Evolutionary conservation across 163 green algal genomes (phyloP).

Genomic region (Chlamydomonas reinhardtii): DNA sequence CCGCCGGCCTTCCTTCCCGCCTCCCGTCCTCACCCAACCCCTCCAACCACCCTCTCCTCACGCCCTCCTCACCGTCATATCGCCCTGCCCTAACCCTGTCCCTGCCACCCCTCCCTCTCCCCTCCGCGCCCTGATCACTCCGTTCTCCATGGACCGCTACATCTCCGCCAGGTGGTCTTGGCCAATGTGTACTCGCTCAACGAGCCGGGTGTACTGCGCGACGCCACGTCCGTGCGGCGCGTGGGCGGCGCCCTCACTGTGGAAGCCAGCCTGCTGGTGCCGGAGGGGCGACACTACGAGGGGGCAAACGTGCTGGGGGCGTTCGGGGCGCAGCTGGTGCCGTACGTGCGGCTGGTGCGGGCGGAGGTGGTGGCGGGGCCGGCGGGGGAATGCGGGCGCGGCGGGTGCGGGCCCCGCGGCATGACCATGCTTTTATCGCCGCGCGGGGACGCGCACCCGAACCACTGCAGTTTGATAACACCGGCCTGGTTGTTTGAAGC

Average conservation of each 20-base stretch:
- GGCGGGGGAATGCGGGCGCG: not conserved
- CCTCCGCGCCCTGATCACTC: not conserved
- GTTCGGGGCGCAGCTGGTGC: constrained; percentile 9
- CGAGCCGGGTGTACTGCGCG: constrained; percentile 23
- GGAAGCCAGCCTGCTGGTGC: constrained; percentile 33
- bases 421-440: too few relatives aligned
- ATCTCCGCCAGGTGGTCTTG: constrained; percentile 18
- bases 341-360: constrained; percentile 23
- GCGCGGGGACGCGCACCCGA: too few relatives aligned
- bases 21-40: too few relatives aligned
- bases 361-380: not conserved
- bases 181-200: not conserved
- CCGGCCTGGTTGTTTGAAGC: too few relatives aligned
- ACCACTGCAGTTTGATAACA: too few relatives aligned
- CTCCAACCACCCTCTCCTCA: too few relatives aligned
- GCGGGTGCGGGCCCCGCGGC: too few relatives aligned
- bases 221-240: constrained; percentile 3
- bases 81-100: too few relatives aligned
- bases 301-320: constrained; percentile 23
- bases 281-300: constrained; percentile 40
- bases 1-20: too few relatives aligned
- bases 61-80: too few relatives aligned
- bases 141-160: too few relatives aligned
- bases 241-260: not conserved
- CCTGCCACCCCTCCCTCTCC: not conserved